Evolutionary conservation across 2,329 filamentous ascomycete species (phyloP), one percentile per base, ranked within the genome.

Genomic region (Pseudocercospora pini-densiflorae): DNA sequence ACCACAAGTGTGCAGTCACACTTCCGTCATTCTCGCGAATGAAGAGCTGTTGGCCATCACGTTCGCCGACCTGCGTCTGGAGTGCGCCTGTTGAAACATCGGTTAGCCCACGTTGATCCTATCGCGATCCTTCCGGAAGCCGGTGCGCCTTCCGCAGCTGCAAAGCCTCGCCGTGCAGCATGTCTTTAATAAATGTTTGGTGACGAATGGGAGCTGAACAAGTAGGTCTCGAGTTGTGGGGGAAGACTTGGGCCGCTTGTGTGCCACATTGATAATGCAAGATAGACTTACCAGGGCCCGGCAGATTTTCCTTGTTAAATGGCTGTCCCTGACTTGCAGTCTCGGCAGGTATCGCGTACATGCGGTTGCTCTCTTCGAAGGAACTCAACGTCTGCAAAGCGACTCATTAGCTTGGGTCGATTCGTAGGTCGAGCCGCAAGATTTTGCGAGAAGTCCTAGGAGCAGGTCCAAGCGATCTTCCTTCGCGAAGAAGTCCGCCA

Each of bases 41-140:
- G 88, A 97, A 96, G 74, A 96, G 90, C 5, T 97, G 91, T 76
- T 99, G 94, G 0, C 95, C 95, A 70, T 99, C 95, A 79, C 97
- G 97, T n/a, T 92, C 95, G 3, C 95, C 95, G 0, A 89, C 88
- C 72, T 93, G 94, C 63, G 87, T 87, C 62, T 89, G 87, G 8
- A 99, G 82, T 73, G 97, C 97, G 19, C 96, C 93, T 76, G 61
- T 54, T 61, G 55, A 63, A 68, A 62, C 59, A 51, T 65, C 59
- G 54, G 62, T 68, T 63, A 68, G 62, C 33, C 9, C 53, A 16
- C 21, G 12, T 19, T 31, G 3, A 45, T 59, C 51, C 53, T 29
- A 24, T 19, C 33, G 59, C 51, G 49, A 45, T 58, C 51, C 63
- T 62, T 58, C 31, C 54, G 31, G 31, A 58, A 58, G 54, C 54